phyloP scores from a whole-genome alignment of 31 red algal genomes.

The Porphyra umbilicalis region DNA sequence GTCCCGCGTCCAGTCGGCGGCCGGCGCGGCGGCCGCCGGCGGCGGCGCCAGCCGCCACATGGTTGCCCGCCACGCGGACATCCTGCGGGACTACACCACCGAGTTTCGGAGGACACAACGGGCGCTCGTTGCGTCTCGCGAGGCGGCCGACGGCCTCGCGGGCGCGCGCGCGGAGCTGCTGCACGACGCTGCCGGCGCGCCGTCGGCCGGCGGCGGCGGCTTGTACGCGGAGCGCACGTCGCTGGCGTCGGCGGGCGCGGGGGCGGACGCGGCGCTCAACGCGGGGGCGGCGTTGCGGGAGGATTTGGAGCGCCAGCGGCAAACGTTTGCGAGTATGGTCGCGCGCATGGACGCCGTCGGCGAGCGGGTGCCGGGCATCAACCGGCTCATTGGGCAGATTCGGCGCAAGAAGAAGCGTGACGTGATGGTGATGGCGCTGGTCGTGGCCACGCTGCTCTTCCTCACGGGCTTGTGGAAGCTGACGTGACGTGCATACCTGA shows the following conservation, averaged over 20 bases:
- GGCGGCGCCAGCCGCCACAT: constrained; percentile 21
- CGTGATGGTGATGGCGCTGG: constrained; percentile 62
- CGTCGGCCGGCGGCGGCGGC: constrained; percentile 5
- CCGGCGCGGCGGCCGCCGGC: not conserved
- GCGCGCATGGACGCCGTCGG: constrained; percentile 80
- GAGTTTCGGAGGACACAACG: constrained; percentile 70
- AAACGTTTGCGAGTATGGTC: constrained; percentile 91
- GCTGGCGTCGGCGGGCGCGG: constrained; percentile 27
- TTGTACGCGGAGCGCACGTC: constrained; percentile 46
- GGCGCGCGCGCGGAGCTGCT: constrained; percentile 3
- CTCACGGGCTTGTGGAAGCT: constrained; percentile 82
- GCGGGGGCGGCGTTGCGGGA: constrained; percentile 79
- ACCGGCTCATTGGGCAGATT: constrained; percentile 78
- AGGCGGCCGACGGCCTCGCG: constrained; percentile 50
- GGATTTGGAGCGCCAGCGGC: constrained; percentile 85
- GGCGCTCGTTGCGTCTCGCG: constrained; percentile 12
- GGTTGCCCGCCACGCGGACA: constrained; percentile 81
- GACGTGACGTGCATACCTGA: not conserved
- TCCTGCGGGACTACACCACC: constrained; percentile 78
- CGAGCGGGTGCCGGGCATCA: constrained; percentile 64
- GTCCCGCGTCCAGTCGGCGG: not conserved
- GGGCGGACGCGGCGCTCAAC: constrained; percentile 64
- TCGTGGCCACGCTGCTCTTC: constrained; percentile 51
- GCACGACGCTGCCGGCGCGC: not conserved
- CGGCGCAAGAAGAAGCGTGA: constrained; percentile 82